Base-by-base conservation (phyloP, 2,329 filamentous ascomycete genomes). In the Cercospora zeae-maydis region DNA sequence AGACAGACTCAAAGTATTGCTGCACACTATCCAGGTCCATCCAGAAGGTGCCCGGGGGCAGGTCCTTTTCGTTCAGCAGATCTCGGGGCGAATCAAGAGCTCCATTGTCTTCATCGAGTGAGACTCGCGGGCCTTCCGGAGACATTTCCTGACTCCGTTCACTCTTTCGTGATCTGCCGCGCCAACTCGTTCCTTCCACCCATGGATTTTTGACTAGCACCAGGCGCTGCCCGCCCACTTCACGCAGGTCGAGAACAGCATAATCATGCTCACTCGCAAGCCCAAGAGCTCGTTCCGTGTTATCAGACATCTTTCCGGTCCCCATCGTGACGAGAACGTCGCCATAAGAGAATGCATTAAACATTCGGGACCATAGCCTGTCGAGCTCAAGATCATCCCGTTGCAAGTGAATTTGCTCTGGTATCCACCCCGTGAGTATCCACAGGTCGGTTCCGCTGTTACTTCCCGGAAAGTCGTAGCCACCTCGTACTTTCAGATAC, bases 381-480 rank as follows among this genome's bases (percentile, higher is more conserved):
- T 90, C 84, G 0, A 88, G 83, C 47, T 93, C 87, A 2, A 93
- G 82, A 63, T 96, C 92, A 66, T 95, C 90, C 67, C 90, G 88
- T 72, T 96, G 92, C 1, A 98, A 80, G 71, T 96, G 96, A 1
- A 98, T 80, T 75, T 99, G 95, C 77, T 99, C 93, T 0, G 95
- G 95, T 55, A 99, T 92, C 95, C 95, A 99, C 31, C 95, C 93
- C 0, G 90, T 96, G 59, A 99, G 78, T 1, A 96, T 89, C 86
- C 91, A 96, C 3, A 99, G 79, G 76, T 99, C 95, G 2, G 93
- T 98, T 10, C 92, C 93, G 0, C 93, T 98, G 75, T 98, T 98
- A 72, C 95, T 98, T 7, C 95, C 95, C 0, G 95, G 93, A 68
- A 99, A 99, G 73, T 99, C 93, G 75, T 99, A 99, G 34, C 95